Evolutionary conservation across 768 basidiomycete species (phyloP).

Genomic region (Mycena rosella): DNA sequence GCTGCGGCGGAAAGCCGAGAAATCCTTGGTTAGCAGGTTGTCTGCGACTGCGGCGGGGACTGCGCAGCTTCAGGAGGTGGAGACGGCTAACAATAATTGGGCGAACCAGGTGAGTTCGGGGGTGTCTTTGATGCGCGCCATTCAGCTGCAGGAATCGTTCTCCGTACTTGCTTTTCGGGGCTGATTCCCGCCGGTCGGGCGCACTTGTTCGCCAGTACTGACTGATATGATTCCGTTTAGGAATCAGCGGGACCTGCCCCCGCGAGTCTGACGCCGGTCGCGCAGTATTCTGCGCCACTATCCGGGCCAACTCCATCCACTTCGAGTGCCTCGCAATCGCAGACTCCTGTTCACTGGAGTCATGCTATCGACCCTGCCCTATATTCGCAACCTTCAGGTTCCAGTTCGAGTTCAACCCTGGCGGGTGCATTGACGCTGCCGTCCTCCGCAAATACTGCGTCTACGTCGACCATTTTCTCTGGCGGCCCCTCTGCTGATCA

Average conservation of each 20-base stretch:
- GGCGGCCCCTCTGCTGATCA: not conserved
- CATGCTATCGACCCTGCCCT: slow-evolving; percentile 36
- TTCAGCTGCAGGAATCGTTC: not conserved
- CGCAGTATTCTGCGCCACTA: slow-evolving; percentile 5
- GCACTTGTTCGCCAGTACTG: not conserved
- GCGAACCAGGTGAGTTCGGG: slow-evolving; percentile 9
- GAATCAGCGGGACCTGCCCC: not conserved
- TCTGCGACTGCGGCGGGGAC: not conserved
- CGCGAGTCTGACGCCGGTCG: not conserved
- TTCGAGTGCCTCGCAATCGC: not conserved
- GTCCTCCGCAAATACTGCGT: not conserved
- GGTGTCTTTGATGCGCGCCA: not conserved
- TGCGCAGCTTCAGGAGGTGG: slow-evolving; percentile 3
- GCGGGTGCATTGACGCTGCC: slow-evolving; percentile 61
- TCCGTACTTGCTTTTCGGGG: not conserved
- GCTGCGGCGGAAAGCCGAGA: slow-evolving; percentile 64
- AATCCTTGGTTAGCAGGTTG: slow-evolving; percentile 48
- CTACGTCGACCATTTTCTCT: not conserved
- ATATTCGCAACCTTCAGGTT: slow-evolving; percentile 48
- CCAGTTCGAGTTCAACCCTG: slow-evolving; percentile 57
- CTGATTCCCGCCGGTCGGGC: not conserved
- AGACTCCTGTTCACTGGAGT: slow-evolving; percentile 18
- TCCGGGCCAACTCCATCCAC: slow-evolving; percentile 1
- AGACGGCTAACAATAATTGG: slow-evolving; percentile 1
- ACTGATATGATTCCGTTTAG: not conserved